Base-by-base conservation (phyloP, 306 rosid species). In the Fragaria vesca region DNA sequence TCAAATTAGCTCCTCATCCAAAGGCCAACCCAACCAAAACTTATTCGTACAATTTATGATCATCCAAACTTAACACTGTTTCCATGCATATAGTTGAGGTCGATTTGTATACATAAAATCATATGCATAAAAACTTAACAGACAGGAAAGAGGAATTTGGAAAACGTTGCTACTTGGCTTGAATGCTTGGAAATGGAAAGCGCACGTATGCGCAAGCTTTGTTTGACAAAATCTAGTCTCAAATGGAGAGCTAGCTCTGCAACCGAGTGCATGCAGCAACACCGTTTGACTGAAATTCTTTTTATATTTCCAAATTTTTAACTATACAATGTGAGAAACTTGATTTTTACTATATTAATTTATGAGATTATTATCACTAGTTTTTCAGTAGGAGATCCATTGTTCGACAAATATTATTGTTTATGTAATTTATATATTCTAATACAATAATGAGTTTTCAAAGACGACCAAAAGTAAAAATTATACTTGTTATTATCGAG, bases 181-280 rank as follows among this genome's bases (percentile, higher is more conserved):
- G 36, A 32, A 3, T 32, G 60, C 60, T 1, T 20, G 60, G 60
- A 54, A 54, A 61, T 61, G 38, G 36, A 61, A 12, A 24, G 69
- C 24, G 18, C 69, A 32, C 24, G 46, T 34, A 66, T 66, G 46
- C 70, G 18, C 70, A 17, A 36, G 24, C 70, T 66, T 66, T 34
- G 45, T 66, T 66, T 66, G 69, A 65, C 69, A 20, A 65, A 65
- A 65, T 15, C 46, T 34, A 36, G 69, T 65, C 69, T 65, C 69
- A 15, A 17, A 16, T 65, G 69, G 69, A 65, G 69, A 63, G 69
- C 69, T 63, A 34, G 21, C 24, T 65, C 43, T 30, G 24, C 46
- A 32, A 38, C 17, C 2, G 2, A 15, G 40, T 3, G 36, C 34
- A 32, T 12, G 38, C 66, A 61, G 40, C 20, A 28, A 36, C 13